phyloP scores from a whole-genome alignment of 2,329 filamentous ascomycete genomes.

The Penicillium sp. region DNA sequence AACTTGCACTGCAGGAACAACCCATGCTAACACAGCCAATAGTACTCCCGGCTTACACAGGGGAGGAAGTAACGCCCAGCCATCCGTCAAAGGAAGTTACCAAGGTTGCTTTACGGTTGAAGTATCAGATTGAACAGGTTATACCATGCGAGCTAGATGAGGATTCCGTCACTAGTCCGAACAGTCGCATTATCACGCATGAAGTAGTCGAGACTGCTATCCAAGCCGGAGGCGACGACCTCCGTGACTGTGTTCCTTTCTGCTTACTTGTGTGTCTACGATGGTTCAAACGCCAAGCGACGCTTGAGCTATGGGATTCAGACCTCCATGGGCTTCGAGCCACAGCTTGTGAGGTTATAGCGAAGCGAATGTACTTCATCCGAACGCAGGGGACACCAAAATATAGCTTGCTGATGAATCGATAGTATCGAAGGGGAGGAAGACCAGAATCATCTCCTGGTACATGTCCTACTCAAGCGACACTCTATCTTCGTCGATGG shows the following conservation, averaged over 20 bases:
- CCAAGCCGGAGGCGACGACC: constrained; percentile 76
- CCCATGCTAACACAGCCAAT: constrained; percentile 20
- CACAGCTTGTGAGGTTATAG: constrained; percentile 85
- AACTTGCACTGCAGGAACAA: constrained; percentile 4
- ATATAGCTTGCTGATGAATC: constrained; percentile 7
- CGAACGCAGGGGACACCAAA: neutral
- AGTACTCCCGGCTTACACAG: constrained; percentile 50
- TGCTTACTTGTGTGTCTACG: constrained; percentile 75
- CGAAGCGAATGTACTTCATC: constrained; percentile 67
- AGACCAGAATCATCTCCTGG: constrained; percentile 76
- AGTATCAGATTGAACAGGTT: constrained; percentile 86
- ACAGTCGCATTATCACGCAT: constrained; percentile 82
- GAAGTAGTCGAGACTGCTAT: constrained; percentile 80
- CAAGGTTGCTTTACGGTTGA: constrained; percentile 84
- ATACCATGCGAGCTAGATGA: constrained; percentile 89
- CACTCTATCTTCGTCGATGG: constrained; percentile 81
- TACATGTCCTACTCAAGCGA: constrained; percentile 81
- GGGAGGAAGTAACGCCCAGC: constrained; percentile 59
- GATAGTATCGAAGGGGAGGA: constrained; percentile 82
- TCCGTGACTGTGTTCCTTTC: constrained; percentile 81
- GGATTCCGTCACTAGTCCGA: constrained; percentile 73
- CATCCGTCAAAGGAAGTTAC: constrained; percentile 82
- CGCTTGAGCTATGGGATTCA: constrained; percentile 88
- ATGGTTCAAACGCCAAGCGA: constrained; percentile 80
- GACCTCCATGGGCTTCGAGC: constrained; percentile 80